A percentile compares a stretch with the other conserved stretches of the same genome.
phyloP scores from a whole-genome alignment of 148 eudicot species.

The Nepenthes gracilis region DNA sequence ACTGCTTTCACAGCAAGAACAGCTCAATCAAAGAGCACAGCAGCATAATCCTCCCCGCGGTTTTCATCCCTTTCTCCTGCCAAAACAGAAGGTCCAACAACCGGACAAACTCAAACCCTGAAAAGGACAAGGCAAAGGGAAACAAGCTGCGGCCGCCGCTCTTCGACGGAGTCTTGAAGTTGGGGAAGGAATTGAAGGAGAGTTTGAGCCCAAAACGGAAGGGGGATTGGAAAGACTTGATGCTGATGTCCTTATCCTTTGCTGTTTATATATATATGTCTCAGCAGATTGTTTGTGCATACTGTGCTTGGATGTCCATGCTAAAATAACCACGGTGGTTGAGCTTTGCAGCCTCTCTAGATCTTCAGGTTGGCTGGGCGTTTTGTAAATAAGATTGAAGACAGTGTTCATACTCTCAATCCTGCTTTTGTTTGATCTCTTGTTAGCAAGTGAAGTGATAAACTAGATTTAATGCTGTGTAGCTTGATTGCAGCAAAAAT shows the following conservation, averaged over 20 bases:
- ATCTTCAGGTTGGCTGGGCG: too few relatives aligned
- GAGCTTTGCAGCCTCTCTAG: too few relatives aligned
- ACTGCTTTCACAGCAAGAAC: slow-evolving; percentile 11
- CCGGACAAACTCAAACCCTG: not conserved
- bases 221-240: slow-evolving; percentile 86
- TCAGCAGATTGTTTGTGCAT: slow-evolving; percentile 87
- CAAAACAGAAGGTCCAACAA: slow-evolving; percentile 17
- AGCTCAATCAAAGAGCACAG: slow-evolving; percentile 10
- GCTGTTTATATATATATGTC: slow-evolving; percentile 88
- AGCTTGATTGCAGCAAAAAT: too few relatives aligned
- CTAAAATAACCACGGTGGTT: slow-evolving; percentile 34
- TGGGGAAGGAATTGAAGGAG: slow-evolving; percentile 39
- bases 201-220: slow-evolving; percentile 68
- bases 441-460: too few relatives aligned
- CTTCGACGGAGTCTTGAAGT: slow-evolving; percentile 14
- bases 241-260: slow-evolving; percentile 80
- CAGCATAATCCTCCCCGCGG: slow-evolving; percentile 13
- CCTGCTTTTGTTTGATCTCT: too few relatives aligned
- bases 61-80: slow-evolving; percentile 14
- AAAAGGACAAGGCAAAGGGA: slow-evolving; percentile 11
- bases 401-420: too few relatives aligned
- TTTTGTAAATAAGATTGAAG: too few relatives aligned
- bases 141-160: slow-evolving; percentile 6
- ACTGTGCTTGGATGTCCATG: slow-evolving; percentile 82
- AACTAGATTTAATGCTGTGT: too few relatives aligned